Base-by-base conservation (phyloP, 176 grass and related monocot species). In the Oropetium thomaeum region DNA sequence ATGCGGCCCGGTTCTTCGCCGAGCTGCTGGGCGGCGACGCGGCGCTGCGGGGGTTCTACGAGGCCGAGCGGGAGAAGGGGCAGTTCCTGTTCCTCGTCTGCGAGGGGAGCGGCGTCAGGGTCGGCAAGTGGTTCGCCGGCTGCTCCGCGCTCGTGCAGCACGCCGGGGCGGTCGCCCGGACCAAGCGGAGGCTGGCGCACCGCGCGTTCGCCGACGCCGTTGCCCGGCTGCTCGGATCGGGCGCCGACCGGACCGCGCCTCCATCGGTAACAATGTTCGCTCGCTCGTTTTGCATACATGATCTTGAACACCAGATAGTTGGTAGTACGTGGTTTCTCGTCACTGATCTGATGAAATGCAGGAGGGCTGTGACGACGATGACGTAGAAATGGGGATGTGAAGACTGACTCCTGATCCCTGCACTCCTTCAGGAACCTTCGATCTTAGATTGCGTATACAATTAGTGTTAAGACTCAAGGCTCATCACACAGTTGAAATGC, bases 61-160 rank as follows among this genome's bases (percentile, higher is more conserved):
- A 82, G 71, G 77, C 55, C 63, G 79, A 75, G 80, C 82, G 77
- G 70, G 81, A 84, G 35, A 63, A 71, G 75, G 91, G 91, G 29
- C 77, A 73, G 27, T 78, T 93, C 68, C 55, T 79, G 31, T 93
- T 87, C 75, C 87, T 87, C 51, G 87, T 90, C 60, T 93, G 91
- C 82, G 73, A 85, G 73, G 82, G 82, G 78, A 61, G 27, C 59
- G 73, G 87, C 49, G 73, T 15, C 28, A 84, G 72, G 78, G 15
- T 54, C 30, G 82, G 87, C 65, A 90, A 87, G 68, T 74, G 82
- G 48, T 93, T 93, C 49, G 53, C 69, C 23, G 77, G 87, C 68
- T 87, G 83, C 87, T 75, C 88, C 16, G 87, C 84, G 54, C 84
- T 93, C 77, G 76, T 93, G 62, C 91, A 93, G 66, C 91, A 93